phyloP scores from a whole-genome alignment of 352 stramenopile genomes.

The Blastocystis sp. region DNA sequence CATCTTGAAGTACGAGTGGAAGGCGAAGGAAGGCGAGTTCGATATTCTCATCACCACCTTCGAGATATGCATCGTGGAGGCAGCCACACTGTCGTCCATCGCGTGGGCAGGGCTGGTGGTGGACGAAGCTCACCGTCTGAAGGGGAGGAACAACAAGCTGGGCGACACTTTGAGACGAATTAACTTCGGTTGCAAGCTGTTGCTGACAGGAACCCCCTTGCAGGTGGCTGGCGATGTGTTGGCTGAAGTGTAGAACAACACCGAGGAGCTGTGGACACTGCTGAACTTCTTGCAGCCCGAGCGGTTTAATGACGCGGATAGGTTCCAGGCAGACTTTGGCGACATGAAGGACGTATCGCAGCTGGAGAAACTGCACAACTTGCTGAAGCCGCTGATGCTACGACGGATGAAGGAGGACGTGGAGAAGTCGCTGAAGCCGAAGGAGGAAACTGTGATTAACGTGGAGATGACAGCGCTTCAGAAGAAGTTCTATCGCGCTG shows the following conservation, averaged over 20 bases:
- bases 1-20: slow-evolving; percentile 89
- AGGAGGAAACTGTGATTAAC: slow-evolving; percentile 88
- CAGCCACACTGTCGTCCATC: slow-evolving; percentile 77
- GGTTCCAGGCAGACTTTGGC: slow-evolving; percentile 84
- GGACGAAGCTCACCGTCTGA: slow-evolving; percentile 97
- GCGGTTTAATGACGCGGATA: slow-evolving; percentile 77
- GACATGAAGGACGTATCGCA: slow-evolving; percentile 82
- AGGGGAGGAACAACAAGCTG: slow-evolving; percentile 94
- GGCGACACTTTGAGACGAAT: slow-evolving; percentile 73
- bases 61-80: slow-evolving; percentile 81
- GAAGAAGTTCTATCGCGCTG: slow-evolving; percentile 97
- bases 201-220: slow-evolving; percentile 88
- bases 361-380: slow-evolving; percentile 83
- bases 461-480: slow-evolving; percentile 93
- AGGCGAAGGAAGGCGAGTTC: slow-evolving; percentile 81
- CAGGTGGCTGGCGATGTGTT: slow-evolving; percentile 65
- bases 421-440: slow-evolving; percentile 87
- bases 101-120: slow-evolving; percentile 94
- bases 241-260: slow-evolving; percentile 75
- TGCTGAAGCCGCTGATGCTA: slow-evolving; percentile 86
- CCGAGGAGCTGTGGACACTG: slow-evolving; percentile 90
- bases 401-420: slow-evolving; percentile 93
- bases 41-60: slow-evolving; percentile 84
- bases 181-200: slow-evolving; percentile 73
- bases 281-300: slow-evolving; percentile 90